Evolutionary conservation across 352 stramenopile species (phyloP), one percentile per base, ranked within the genome.

Genomic region (Phytophthora tentaculata): DNA sequence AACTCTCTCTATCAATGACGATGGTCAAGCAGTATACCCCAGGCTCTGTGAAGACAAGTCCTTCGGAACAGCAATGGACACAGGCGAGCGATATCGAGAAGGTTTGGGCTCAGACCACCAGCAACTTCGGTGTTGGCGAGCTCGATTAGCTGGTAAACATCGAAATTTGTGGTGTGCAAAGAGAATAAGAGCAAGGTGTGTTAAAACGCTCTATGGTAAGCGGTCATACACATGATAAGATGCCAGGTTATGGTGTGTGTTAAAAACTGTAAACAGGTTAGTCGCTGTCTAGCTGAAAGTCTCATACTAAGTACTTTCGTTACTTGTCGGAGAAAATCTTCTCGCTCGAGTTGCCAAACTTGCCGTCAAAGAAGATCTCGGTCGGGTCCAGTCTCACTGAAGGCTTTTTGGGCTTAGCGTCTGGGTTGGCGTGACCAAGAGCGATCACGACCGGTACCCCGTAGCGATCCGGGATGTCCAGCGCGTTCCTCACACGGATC

Each of bases 321-420:
- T 71, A 70, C 57, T 77, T 77, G 54, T 61, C 28, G 2, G 67
- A 69, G 71, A 95, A 90, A 64, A 93, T 70, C 43, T 77, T 66
- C 19, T 80, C 71, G 56, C 77, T 89, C 4, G 83, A 90, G 17
- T 81, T 51, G 45, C 89, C 89, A 62, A 95, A 96, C 58, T 91
- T 94, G 56, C 86, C 88, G 61, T 92, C 83, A 32, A 95, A 97
- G 64, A 96, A 96, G 17, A 96, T 61, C 53, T 94, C 80, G 3
- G 76, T 84, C 7, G 77, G 83, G 16, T 79, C 47, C 14, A 96
- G 69, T 8, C 88, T 81, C 41, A 64, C 76, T 5, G 83, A 87
- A 10, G 50, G 69, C 26, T 74, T 69, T 37, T 60, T 56, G 0
- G 51, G 64, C 29, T 58, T 61, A 9, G 47, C 53, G 47, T 50